Conservation (phyloP, 2,329 filamentous ascomycete genomes). For the Colletotrichum filicis region DNA sequence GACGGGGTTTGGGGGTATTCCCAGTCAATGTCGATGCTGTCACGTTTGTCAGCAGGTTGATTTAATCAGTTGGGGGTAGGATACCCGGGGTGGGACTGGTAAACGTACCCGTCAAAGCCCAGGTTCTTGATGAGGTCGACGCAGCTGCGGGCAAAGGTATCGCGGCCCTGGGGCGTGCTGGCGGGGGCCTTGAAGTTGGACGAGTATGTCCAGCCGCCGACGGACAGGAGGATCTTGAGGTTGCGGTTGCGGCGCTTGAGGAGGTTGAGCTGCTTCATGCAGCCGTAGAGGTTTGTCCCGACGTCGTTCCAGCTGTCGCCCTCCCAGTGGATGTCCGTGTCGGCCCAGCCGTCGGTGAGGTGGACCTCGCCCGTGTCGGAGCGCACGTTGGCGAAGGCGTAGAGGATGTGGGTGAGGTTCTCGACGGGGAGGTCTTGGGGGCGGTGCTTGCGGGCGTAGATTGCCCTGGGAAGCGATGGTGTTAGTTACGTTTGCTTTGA, state of each 20-base stretch:
- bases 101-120: constrained; percentile 73
- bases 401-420: constrained; percentile 88
- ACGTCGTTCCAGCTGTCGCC: constrained; percentile 76
- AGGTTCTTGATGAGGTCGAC: constrained; percentile 82
- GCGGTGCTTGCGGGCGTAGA: constrained; percentile 87
- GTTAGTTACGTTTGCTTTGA: not conserved
- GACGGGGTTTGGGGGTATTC: constrained; percentile 68
- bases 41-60: not conserved
- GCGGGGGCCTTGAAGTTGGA: constrained; percentile 83
- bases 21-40: constrained; percentile 72
- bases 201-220: constrained; percentile 94
- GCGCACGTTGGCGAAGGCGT: constrained; percentile 88
- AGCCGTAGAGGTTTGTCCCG: constrained; percentile 88
- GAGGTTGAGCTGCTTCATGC: constrained; percentile 87
- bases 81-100: no score
- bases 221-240: constrained; percentile 85
- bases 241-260: constrained; percentile 85
- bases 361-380: constrained; percentile 82
- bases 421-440: constrained; percentile 85
- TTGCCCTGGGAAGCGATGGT: constrained; percentile 64
- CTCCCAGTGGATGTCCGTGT: constrained; percentile 79
- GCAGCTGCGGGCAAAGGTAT: constrained; percentile 77
- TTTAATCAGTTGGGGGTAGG: not conserved
- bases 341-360: constrained; percentile 72
- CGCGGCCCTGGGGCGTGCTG: constrained; percentile 75